Evolutionary conservation across 495 filamentous ascomycete genomes (phyloP).

Genomic region (Penicillium maclennaniae): DNA sequence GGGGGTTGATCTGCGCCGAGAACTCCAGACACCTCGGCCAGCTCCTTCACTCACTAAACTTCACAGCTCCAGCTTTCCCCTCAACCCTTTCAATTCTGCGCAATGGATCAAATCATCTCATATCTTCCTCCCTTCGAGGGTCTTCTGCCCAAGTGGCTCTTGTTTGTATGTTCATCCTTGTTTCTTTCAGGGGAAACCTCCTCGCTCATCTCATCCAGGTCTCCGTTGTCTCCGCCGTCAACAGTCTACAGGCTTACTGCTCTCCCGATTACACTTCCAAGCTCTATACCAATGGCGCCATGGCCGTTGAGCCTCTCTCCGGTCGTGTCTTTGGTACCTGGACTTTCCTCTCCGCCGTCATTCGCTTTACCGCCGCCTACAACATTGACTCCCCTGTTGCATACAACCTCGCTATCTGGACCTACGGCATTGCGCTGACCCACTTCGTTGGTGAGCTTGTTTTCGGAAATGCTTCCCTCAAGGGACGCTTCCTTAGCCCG

Average conservation of each 20-base stretch:
- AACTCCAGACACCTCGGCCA: conserved; percentile 28
- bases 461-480: conserved; percentile 67
- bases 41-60: conserved; percentile 6
- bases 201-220: conserved; percentile 45
- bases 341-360: conserved; percentile 70
- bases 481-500: conserved; percentile 65
- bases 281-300: conserved; percentile 61
- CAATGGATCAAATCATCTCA: conserved; percentile 32
- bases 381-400: conserved; percentile 64
- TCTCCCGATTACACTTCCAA: conserved; percentile 70
- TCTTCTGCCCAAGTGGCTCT: conserved; percentile 62
- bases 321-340: conserved; percentile 89
- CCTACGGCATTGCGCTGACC: conserved; percentile 69
- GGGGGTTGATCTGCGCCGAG: conserved; percentile 27
- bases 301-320: conserved; percentile 56
- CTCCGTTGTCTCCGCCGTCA: conserved; percentile 70
- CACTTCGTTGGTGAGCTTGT: conserved; percentile 81
- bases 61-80: neutral
- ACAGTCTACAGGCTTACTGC: conserved; percentile 74
- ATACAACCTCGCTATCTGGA: conserved; percentile 77
- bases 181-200: neutral
- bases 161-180: conserved; percentile 46
- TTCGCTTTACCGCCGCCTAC: conserved; percentile 84
- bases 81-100: conserved; percentile 1
- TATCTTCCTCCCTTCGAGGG: conserved; percentile 56